Conservation (phyloP, 371 early-diverging fungal genomes). For the Chytridiales sp. region DNA sequence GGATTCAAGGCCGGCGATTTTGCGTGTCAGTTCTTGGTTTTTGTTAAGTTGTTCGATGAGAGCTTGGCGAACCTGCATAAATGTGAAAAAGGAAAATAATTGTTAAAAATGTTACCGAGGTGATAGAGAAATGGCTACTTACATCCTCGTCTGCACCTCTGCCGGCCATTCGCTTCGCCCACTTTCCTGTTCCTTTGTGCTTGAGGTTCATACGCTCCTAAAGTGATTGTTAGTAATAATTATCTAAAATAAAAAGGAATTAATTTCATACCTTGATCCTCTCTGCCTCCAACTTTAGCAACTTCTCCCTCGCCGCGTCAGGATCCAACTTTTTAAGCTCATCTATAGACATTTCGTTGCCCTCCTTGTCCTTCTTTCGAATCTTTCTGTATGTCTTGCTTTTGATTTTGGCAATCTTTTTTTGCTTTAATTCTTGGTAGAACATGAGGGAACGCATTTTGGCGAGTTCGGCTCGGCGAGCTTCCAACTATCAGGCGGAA, state of each 20-base stretch:
- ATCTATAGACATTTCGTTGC: constrained; percentile 45
- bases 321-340: constrained; percentile 72
- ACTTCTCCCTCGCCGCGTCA: constrained; percentile 61
- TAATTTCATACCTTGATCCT: constrained; percentile 59
- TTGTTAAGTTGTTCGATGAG: constrained; percentile 82
- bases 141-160: constrained; percentile 66
- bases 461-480: constrained; percentile 74
- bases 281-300: constrained; percentile 65
- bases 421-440: constrained; percentile 86
- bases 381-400: constrained; percentile 89
- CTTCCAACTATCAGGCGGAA: constrained; percentile 34
- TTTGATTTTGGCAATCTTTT: constrained; percentile 94
- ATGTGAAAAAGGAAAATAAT: neutral
- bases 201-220: constrained; percentile 90
- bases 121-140: neutral
- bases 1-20: constrained; percentile 67
- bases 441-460: constrained; percentile 93
- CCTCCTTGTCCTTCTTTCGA: constrained; percentile 45
- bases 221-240: neutral
- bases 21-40: constrained; percentile 76
- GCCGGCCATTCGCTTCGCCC: constrained; percentile 85
- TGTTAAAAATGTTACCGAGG: neutral
- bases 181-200: constrained; percentile 92
- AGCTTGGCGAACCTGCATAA: constrained; percentile 68
- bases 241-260: neutral